Percentiles rank a stretch among this genome's conserved stretches.
Evolutionary conservation across 2,329 filamentous ascomycete genomes (phyloP).

Genomic region (Arachnomyces sp.): DNA sequence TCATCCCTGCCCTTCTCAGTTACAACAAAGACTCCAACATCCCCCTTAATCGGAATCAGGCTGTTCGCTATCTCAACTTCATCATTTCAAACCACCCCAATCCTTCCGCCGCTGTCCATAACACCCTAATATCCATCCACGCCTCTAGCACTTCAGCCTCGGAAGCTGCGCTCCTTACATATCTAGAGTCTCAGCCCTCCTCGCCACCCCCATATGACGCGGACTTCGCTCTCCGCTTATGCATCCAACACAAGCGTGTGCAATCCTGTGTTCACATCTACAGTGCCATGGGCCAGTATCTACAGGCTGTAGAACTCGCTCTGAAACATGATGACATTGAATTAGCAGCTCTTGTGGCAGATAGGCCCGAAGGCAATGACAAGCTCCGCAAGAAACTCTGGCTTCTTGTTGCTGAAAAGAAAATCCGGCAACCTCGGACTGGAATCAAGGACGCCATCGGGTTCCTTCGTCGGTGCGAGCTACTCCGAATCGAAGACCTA

Average conservation of each 20-base stretch:
- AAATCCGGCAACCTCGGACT: conserved; percentile 70
- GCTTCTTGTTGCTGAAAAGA: conserved; percentile 90
- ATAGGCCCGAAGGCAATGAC: conserved; percentile 69
- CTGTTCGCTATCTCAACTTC: conserved; percentile 85
- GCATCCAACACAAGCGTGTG: conserved; percentile 88
- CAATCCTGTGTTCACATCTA: conserved; percentile 96
- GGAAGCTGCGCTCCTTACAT: conserved; percentile 76
- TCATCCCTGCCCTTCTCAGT: conserved; percentile 88
- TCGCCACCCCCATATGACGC: conserved; percentile 81
- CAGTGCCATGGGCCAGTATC: conserved; percentile 89
- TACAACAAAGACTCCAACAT: conserved; percentile 72
- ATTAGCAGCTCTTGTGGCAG: conserved; percentile 80
- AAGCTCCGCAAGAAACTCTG: conserved; percentile 86
- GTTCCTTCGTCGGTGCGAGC: conserved; percentile 82
- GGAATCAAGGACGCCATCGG: conserved; percentile 91
- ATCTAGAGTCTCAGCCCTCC: conserved; percentile 84
- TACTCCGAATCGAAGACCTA: conserved; percentile 89
- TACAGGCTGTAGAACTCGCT: conserved; percentile 86
- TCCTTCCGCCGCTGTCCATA: conserved; percentile 83
- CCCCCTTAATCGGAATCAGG: conserved; percentile 71
- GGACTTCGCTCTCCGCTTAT: conserved; percentile 90
- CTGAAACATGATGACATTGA: conserved; percentile 85
- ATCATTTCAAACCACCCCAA: conserved; percentile 74
- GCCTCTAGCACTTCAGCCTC: conserved; percentile 77
- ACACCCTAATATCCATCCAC: conserved; percentile 93